Evolutionary conservation across 208 protist species (phyloP).

Genomic region (Trypanosomatidae sp.): DNA sequence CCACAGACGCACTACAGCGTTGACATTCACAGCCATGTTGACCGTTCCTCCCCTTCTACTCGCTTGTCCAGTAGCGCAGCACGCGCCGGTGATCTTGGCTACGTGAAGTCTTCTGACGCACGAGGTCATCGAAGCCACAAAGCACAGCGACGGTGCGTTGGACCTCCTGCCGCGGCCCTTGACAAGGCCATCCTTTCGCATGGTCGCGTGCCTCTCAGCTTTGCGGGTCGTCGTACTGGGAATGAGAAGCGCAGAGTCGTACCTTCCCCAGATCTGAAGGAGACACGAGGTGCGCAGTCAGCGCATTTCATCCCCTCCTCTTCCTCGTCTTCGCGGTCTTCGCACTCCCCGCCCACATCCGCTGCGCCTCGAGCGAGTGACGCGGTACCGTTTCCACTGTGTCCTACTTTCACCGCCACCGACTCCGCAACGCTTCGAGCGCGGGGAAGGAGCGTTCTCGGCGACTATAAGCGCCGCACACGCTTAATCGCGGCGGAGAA

Average conservation of each 20-base stretch:
- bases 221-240: not conserved
- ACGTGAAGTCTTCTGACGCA: not conserved
- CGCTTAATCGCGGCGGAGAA: slow-evolving; percentile 15
- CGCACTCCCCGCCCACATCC: not conserved
- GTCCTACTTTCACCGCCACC: not conserved
- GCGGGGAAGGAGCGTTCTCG: slow-evolving; percentile 11
- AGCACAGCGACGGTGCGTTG: not conserved
- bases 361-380: not conserved
- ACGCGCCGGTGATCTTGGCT: not conserved
- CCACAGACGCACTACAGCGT: slow-evolving; percentile 11
- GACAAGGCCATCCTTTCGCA: not conserved
- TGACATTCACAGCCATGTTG: slow-evolving; percentile 13
- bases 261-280: not conserved
- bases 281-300: not conserved
- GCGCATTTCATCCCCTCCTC: not conserved
- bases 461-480: slow-evolving; percentile 15
- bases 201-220: slow-evolving; percentile 13
- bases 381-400: not conserved
- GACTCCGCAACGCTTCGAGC: slow-evolving; percentile 5
- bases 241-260: not conserved
- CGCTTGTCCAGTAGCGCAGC: not conserved
- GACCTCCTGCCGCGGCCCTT: not conserved
- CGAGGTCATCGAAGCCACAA: not conserved
- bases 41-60: not conserved
- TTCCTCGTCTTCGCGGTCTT: not conserved